Evolutionary conservation across 2,329 filamentous ascomycete species (phyloP).

Genomic region (Pestalotiopsis fici): DNA sequence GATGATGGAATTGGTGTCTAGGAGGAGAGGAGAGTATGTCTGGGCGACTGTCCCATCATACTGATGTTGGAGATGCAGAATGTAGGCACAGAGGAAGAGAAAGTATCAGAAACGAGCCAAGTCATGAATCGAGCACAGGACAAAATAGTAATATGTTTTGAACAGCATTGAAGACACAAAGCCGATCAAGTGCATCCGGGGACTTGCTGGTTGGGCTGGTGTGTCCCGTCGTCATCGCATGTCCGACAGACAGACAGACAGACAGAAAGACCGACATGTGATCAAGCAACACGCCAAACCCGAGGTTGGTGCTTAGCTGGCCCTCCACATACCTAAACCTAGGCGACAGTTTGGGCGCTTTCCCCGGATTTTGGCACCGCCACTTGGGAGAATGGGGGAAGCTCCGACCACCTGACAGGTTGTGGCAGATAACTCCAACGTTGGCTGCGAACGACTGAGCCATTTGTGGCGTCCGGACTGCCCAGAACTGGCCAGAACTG

Average conservation of each 20-base stretch:
- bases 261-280: no score
- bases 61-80: background rate
- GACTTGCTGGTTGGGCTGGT: background rate
- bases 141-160: background rate
- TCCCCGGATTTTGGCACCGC: constrained; percentile 7
- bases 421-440: background rate
- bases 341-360: background rate
- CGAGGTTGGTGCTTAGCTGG: constrained; percentile 4
- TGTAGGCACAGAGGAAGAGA: background rate
- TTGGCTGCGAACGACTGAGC: background rate
- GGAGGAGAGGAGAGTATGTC: background rate
- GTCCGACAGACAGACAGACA: no score
- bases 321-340: background rate
- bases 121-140: background rate
- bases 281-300: background rate
- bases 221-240: background rate
- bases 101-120: background rate
- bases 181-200: background rate
- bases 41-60: background rate
- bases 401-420: background rate
- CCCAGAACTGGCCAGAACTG: no score
- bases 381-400: background rate
- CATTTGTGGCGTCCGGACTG: no score
- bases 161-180: background rate
- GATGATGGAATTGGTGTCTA: background rate